phyloP scores from a whole-genome alignment of 2,329 filamentous ascomycete species.

The Cladophialophora chaetospira region DNA sequence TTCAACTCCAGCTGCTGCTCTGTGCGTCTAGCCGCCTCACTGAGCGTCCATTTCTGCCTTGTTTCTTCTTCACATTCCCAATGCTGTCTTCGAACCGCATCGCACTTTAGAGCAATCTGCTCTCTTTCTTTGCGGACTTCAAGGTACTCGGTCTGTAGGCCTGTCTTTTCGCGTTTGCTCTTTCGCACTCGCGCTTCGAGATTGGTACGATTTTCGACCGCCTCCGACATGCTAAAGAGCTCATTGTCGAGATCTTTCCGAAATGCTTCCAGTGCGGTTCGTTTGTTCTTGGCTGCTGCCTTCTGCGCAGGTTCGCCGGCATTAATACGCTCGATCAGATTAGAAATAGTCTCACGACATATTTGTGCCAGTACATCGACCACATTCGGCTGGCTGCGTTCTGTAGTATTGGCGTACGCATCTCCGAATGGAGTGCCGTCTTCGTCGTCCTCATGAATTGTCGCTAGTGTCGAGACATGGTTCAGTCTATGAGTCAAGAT shows the following conservation, averaged over 20 bases:
- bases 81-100: slow-evolving; percentile 49
- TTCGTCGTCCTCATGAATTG: slow-evolving; percentile 32
- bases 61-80: slow-evolving; percentile 43
- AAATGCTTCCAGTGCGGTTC: slow-evolving; percentile 52
- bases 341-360: slow-evolving; percentile 52
- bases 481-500: slow-evolving; percentile 38
- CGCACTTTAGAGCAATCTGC: slow-evolving; percentile 52
- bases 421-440: slow-evolving; percentile 21
- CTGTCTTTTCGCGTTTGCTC: slow-evolving; percentile 48
- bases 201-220: slow-evolving; percentile 53
- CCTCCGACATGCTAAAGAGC: slow-evolving; percentile 54
- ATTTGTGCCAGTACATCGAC: slow-evolving; percentile 56
- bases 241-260: slow-evolving; percentile 51
- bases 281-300: slow-evolving; percentile 44
- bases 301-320: slow-evolving; percentile 34
- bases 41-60: slow-evolving; percentile 30
- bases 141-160: slow-evolving; percentile 51
- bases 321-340: slow-evolving; percentile 49
- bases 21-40: slow-evolving; percentile 42
- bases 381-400: slow-evolving; percentile 49
- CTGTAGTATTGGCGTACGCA: slow-evolving; percentile 27
- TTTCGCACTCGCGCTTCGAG: slow-evolving; percentile 49
- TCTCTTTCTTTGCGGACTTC: slow-evolving; percentile 52
- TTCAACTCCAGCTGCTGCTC: slow-evolving; percentile 45
- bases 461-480: slow-evolving; percentile 30